A percentile compares a stretch with the other conserved stretches of the same genome.
Conservation (phyloP, 495 filamentous ascomycete genomes). For the Friedmanniomyces simplex region DNA sequence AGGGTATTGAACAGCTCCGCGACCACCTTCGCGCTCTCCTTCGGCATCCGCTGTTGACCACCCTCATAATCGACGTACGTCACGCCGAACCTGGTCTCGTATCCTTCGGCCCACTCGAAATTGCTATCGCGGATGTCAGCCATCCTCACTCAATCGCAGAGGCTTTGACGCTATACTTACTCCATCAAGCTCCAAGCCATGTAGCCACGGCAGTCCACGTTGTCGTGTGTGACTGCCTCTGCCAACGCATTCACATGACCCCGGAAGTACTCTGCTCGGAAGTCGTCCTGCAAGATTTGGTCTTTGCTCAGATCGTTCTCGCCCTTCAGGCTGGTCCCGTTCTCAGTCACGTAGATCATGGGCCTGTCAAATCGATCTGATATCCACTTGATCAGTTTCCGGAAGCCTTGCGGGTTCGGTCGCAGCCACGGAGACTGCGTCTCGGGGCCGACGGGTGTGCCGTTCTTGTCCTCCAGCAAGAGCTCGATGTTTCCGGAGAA, state of each 20-base stretch:
- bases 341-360: constrained; percentile 74
- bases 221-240: constrained; percentile 53
- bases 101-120: constrained; percentile 24
- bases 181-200: constrained; percentile 78
- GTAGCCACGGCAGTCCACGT: constrained; percentile 61
- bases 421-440: constrained; percentile 23
- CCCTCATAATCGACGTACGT: constrained; percentile 43
- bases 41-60: constrained; percentile 63
- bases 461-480: constrained; percentile 49
- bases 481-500: constrained; percentile 61
- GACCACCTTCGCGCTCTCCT: constrained; percentile 64
- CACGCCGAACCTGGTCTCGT: constrained; percentile 20
- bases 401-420: constrained; percentile 45
- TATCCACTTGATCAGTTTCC: constrained; percentile 67
- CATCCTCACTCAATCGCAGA: not conserved
- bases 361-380: constrained; percentile 63
- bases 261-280: constrained; percentile 26
- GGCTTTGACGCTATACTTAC: constrained; percentile 19
- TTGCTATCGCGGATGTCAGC: constrained; percentile 27
- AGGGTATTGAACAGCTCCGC: constrained; percentile 47
- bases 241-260: constrained; percentile 65
- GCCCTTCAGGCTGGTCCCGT: constrained; percentile 65
- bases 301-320: constrained; percentile 65
- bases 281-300: constrained; percentile 30
- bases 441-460: constrained; percentile 26